Evolutionary conservation across 2,329 filamentous ascomycete species (phyloP).

Genomic region (Moelleriella libera): DNA sequence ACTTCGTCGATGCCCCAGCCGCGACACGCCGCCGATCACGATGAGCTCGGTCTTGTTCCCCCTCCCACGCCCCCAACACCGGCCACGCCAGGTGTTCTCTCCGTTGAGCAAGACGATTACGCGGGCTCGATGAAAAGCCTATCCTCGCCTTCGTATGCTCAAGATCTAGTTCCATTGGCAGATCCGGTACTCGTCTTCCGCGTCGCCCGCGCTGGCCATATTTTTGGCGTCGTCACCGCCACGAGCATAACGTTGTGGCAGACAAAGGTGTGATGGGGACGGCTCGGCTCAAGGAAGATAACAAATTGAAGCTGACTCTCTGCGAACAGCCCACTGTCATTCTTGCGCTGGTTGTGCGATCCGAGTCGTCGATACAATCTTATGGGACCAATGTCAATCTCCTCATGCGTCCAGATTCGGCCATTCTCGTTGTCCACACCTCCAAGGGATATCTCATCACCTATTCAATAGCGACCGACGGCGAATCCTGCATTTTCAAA

Average conservation of each 20-base stretch:
- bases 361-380: slow-evolving; percentile 59
- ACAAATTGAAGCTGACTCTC: not conserved
- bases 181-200: slow-evolving; percentile 62
- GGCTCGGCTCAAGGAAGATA: not conserved
- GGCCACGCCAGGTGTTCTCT: slow-evolving; percentile 40
- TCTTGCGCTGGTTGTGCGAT: slow-evolving; percentile 73
- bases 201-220: slow-evolving; percentile 64
- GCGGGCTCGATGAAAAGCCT: slow-evolving; percentile 7
- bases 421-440: slow-evolving; percentile 84
- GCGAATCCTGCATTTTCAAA: slow-evolving; percentile 71
- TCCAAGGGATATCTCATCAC: slow-evolving; percentile 79
- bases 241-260: slow-evolving; percentile 93
- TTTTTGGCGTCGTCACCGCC: slow-evolving; percentile 76
- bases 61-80: slow-evolving; percentile 38
- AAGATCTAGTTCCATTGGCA: slow-evolving; percentile 27
- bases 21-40: slow-evolving; percentile 13
- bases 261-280: slow-evolving; percentile 51
- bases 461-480: slow-evolving; percentile 79
- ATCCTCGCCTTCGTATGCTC: slow-evolving; percentile 6
- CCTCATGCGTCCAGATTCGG: slow-evolving; percentile 77
- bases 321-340: slow-evolving; percentile 66
- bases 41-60: slow-evolving; percentile 19
- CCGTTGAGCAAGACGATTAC: slow-evolving; percentile 40
- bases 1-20: slow-evolving; percentile 8
- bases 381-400: slow-evolving; percentile 81